These are phyloP conservation scores for Monosporascus cannonballus DNA, from an alignment of 2,329 filamentous ascomycete genomes.

Conservation along the genomic window DNA sequence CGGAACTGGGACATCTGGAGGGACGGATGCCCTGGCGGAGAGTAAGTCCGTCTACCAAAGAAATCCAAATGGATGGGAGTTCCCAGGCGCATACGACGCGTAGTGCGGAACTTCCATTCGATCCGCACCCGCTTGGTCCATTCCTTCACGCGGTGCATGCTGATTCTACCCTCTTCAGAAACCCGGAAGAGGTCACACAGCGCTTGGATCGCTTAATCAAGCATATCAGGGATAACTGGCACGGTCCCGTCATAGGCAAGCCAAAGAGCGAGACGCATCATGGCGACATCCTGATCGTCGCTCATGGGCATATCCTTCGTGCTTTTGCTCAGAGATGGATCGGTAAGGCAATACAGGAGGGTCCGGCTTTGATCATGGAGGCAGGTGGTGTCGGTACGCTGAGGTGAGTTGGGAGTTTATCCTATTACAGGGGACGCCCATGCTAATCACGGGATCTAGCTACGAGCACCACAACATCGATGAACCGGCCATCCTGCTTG, in stretches of 20 bases:
- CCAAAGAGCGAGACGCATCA: conserved; percentile 36
- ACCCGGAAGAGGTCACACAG: conserved; percentile 63
- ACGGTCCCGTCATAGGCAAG: conserved; percentile 55
- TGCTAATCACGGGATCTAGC: conserved; percentile 31
- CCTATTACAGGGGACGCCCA: neutral
- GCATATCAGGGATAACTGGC: conserved; percentile 64
- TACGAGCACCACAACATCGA: conserved; percentile 76
- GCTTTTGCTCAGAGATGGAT: conserved; percentile 87
- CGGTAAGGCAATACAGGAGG: conserved; percentile 65
- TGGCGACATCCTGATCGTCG: conserved; percentile 71
- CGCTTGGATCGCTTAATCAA: conserved; percentile 71
- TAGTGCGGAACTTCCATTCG: no score
- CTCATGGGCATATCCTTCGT: conserved; percentile 83
- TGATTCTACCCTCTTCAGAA: conserved; percentile 35
- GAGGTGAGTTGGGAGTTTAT: conserved; percentile 45
- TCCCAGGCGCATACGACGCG: no score
- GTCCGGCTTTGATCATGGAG: conserved; percentile 77
- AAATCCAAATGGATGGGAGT: no score
- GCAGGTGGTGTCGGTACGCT: conserved; percentile 78
- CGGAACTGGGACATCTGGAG: conserved; percentile 78
- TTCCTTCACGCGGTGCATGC: neutral
- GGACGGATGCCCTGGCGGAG: conserved; percentile 81
- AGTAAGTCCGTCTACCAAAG: conserved; percentile 45
- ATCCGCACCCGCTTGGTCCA: neutral
- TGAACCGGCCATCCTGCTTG: conserved; percentile 74